phyloP scores from a whole-genome alignment of 768 basidiomycete species.

The Boletus sensibilis region DNA sequence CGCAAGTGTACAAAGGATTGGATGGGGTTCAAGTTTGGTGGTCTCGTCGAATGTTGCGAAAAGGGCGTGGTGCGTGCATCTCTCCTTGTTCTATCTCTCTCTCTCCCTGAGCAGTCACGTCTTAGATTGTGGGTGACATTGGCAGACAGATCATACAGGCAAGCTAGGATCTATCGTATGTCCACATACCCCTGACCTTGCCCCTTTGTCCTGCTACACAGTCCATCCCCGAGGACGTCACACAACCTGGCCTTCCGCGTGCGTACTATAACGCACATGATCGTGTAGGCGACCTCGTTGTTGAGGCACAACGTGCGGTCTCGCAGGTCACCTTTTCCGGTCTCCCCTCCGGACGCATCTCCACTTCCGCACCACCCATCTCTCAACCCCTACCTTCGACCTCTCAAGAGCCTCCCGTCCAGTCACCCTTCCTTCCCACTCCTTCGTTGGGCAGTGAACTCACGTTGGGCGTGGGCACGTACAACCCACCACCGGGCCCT shows the following conservation, averaged over 20 bases:
- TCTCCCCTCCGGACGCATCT: slow-evolving; percentile 29
- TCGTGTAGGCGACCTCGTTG: slow-evolving; percentile 58
- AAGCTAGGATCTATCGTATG: slow-evolving; percentile 2
- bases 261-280: slow-evolving; percentile 67
- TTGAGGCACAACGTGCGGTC: slow-evolving; percentile 60
- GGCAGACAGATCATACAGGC: slow-evolving; percentile 48
- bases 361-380: not conserved
- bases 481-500: slow-evolving; percentile 10
- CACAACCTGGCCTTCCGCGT: slow-evolving; percentile 76
- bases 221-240: slow-evolving; percentile 81
- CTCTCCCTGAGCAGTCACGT: not conserved
- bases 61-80: slow-evolving; percentile 56
- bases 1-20: slow-evolving; percentile 63
- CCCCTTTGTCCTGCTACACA: slow-evolving; percentile 22
- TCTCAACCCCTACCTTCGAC: slow-evolving; percentile 1
- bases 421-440: slow-evolving; percentile 28
- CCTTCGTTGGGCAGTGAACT: slow-evolving; percentile 35
- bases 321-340: slow-evolving; percentile 50
- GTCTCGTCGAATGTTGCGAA: slow-evolving; percentile 78
- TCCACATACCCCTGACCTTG: slow-evolving; percentile 1
- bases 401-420: not conserved
- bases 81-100: not conserved
- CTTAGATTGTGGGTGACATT: slow-evolving; percentile 48
- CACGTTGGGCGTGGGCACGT: slow-evolving; percentile 18
- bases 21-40: slow-evolving; percentile 86